These are phyloP conservation scores for Kodamaea lidongshanica DNA, from an alignment of 805 yeast genomes.

Conservation along the genomic window DNA sequence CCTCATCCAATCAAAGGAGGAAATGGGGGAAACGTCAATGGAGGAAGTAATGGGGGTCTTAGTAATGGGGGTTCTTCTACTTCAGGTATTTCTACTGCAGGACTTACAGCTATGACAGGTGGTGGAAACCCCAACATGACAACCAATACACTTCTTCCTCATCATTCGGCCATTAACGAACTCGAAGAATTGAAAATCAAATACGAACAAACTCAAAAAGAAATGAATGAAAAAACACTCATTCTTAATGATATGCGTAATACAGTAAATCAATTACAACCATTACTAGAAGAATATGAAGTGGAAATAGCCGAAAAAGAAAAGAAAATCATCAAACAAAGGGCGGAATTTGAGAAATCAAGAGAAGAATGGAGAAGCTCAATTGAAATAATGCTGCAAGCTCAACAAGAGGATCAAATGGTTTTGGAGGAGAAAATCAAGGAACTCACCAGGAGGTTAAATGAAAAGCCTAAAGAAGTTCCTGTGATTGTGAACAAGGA, in stretches of 20 bases:
- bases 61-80: too few relatives aligned
- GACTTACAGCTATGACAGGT: too few relatives aligned
- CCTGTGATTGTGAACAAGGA: neutral
- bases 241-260: conserved; percentile 43
- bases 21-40: too few relatives aligned
- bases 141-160: neutral
- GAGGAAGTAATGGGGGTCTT: too few relatives aligned
- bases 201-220: conserved; percentile 16
- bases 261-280: conserved; percentile 45
- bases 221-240: conserved; percentile 38
- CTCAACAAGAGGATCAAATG: conserved; percentile 50
- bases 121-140: neutral
- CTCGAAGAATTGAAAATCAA: conserved; percentile 17
- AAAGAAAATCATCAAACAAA: conserved; percentile 40
- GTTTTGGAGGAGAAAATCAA: conserved; percentile 43
- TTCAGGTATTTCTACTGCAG: too few relatives aligned
- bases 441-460: conserved; percentile 20
- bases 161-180: too few relatives aligned
- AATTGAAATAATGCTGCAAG: conserved; percentile 48
- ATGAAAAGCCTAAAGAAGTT: neutral
- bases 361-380: conserved; percentile 55
- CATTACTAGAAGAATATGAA: conserved; percentile 43
- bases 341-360: conserved; percentile 44
- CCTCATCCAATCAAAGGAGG: too few relatives aligned
- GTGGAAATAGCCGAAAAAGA: conserved; percentile 40